These are phyloP conservation scores for Stenogyne calaminthoides DNA, from an alignment of 305 asterid species.

Conservation along the genomic window DNA sequence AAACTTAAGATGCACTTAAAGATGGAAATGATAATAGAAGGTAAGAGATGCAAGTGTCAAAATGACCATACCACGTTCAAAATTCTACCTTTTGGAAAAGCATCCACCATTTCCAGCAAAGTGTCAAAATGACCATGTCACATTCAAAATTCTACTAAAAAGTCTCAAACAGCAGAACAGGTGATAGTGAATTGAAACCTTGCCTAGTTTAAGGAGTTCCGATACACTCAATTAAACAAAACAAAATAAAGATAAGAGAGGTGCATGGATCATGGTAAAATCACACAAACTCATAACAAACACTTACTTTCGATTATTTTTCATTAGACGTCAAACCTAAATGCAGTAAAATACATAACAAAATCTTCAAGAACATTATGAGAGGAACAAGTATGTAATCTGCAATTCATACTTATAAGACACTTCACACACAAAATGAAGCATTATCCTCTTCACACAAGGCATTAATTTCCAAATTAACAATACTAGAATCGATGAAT, in stretches of 20 bases:
- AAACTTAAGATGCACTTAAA: too few relatives aligned
- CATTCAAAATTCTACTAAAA: not conserved
- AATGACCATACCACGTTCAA: not conserved
- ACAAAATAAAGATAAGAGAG: not conserved
- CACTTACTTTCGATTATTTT: not conserved
- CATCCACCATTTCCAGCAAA: not conserved
- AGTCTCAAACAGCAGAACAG: not conserved
- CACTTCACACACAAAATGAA: conserved; percentile 12
- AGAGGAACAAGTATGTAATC: not conserved
- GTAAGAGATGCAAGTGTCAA: not conserved
- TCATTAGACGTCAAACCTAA: not conserved
- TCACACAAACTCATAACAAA: not conserved
- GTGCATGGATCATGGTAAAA: not conserved
- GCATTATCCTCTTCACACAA: not conserved
- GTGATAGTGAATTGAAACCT: not conserved
- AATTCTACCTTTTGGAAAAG: not conserved
- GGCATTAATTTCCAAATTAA: not conserved
- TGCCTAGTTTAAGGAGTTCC: not conserved
- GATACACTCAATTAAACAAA: not conserved
- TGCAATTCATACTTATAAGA: not conserved
- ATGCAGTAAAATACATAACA: not conserved
- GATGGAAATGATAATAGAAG: too few relatives aligned
- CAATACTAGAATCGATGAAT: not conserved
- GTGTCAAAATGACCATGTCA: not conserved
- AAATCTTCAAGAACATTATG: not conserved